Conservation (phyloP, 306 rosid species). For the Hippophae rhamnoides region DNA sequence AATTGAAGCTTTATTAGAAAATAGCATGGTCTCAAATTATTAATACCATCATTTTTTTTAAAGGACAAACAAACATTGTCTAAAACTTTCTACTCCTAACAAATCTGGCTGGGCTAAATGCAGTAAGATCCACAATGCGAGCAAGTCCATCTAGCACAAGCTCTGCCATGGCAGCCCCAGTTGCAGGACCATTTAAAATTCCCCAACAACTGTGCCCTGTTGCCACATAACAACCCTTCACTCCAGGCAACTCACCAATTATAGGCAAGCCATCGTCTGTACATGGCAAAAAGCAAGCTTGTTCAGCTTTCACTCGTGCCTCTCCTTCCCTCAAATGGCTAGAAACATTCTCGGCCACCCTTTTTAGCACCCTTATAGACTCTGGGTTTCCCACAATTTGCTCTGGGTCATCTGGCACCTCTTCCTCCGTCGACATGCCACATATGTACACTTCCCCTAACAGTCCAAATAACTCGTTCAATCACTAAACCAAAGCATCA, state of each 20-base stretch:
- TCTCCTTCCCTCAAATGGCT: conserved; percentile 57
- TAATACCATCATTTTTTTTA: neutral
- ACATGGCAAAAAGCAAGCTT: conserved; percentile 81
- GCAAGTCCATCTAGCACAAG: conserved; percentile 65
- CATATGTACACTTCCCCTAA: conserved; percentile 89
- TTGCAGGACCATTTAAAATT: conserved; percentile 85
- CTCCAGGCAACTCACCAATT: conserved; percentile 61
- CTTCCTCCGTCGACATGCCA: conserved; percentile 68
- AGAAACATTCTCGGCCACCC: conserved; percentile 68
- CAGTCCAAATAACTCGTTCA: conserved; percentile 10
- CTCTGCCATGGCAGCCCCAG: conserved; percentile 83
- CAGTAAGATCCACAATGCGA: conserved; percentile 54
- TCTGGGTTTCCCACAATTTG: conserved; percentile 44
- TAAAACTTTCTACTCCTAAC: conserved; percentile 14
- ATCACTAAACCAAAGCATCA: neutral
- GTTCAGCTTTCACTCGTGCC: conserved; percentile 67
- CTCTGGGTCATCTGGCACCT: conserved; percentile 68
- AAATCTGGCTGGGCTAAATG: conserved; percentile 72
- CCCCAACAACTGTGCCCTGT: conserved; percentile 94
- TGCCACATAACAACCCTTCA: conserved; percentile 68
- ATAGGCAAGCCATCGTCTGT: conserved; percentile 62
- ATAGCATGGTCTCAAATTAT: neutral
- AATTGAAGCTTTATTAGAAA: too few species aligned
- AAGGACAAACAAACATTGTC: neutral
- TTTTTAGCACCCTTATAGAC: conserved; percentile 49